Conservation (phyloP, 1,139 yeast genomes). For the Yamadazyma membranifaciens region DNA sequence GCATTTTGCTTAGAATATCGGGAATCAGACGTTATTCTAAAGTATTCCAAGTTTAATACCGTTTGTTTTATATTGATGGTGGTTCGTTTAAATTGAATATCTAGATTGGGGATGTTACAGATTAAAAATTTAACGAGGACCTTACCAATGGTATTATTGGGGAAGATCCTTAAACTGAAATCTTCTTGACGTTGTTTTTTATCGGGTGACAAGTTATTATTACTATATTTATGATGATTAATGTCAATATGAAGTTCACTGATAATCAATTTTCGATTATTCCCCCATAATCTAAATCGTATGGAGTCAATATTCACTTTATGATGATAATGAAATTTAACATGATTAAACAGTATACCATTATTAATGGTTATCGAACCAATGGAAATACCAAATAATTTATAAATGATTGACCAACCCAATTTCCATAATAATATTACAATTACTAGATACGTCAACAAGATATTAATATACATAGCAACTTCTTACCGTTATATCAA, state of each 20-base stretch:
- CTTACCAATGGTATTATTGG: conserved; percentile 16
- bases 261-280: conserved; percentile 30
- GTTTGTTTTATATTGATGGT: conserved; percentile 13
- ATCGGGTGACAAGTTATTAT: neutral
- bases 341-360: conserved; percentile 39
- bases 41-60: conserved; percentile 22
- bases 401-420: conserved; percentile 28
- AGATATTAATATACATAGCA: too few species aligned
- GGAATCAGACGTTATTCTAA: conserved; percentile 21
- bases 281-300: conserved; percentile 43
- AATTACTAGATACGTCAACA: neutral
- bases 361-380: conserved; percentile 35
- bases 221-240: neutral
- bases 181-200: neutral
- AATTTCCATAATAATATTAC: conserved; percentile 19
- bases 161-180: conserved; percentile 17
- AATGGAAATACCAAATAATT: conserved; percentile 34
- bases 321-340: conserved; percentile 18
- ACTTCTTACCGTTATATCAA: too few species aligned
- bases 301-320: conserved; percentile 23
- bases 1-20: conserved; percentile 20
- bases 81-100: conserved; percentile 28
- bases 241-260: conserved; percentile 16
- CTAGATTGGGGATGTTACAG: conserved; percentile 24
- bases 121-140: conserved; percentile 17